phyloP scores from a whole-genome alignment of 345 rosid genomes.

The Salix suchowensis region DNA sequence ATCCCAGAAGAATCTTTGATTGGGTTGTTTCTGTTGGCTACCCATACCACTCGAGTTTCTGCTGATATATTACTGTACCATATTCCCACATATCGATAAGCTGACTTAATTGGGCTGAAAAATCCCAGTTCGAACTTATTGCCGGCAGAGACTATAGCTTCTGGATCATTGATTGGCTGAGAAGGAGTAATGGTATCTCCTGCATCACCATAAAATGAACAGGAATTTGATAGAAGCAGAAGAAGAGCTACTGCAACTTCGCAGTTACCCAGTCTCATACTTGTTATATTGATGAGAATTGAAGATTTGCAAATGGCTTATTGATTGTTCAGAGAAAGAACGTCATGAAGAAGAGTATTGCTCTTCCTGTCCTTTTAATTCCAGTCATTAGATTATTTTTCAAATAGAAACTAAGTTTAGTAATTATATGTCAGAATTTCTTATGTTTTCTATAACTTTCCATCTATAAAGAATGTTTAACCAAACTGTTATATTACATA shows the following conservation, averaged over 20 bases:
- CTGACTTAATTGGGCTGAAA: slow-evolving; percentile 12
- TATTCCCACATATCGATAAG: slow-evolving; percentile 3
- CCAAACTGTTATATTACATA: too few species aligned
- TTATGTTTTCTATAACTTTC: too few species aligned
- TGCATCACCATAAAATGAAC: not conserved
- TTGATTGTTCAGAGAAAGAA: not conserved
- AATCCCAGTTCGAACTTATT: not conserved
- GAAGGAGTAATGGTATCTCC: not conserved
- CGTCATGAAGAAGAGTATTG: not conserved
- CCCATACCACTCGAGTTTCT: not conserved
- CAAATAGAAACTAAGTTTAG: too few species aligned
- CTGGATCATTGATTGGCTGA: slow-evolving; percentile 4
- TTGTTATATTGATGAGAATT: not conserved
- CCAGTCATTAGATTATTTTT: too few species aligned
- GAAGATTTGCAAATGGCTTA: not conserved
- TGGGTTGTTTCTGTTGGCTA: slow-evolving; percentile 12
- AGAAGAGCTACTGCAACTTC: not conserved
- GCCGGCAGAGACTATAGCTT: not conserved
- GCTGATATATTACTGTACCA: not conserved
- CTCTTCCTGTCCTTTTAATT: not conserved
- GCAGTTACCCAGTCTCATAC: not conserved
- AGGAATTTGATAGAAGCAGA: not conserved
- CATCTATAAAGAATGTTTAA: too few species aligned
- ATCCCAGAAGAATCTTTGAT: slow-evolving; percentile 30
- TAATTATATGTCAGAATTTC: too few species aligned